Evolutionary conservation across 2,329 filamentous ascomycete genomes (phyloP).

Genomic region (Trichoderma asperellum): DNA sequence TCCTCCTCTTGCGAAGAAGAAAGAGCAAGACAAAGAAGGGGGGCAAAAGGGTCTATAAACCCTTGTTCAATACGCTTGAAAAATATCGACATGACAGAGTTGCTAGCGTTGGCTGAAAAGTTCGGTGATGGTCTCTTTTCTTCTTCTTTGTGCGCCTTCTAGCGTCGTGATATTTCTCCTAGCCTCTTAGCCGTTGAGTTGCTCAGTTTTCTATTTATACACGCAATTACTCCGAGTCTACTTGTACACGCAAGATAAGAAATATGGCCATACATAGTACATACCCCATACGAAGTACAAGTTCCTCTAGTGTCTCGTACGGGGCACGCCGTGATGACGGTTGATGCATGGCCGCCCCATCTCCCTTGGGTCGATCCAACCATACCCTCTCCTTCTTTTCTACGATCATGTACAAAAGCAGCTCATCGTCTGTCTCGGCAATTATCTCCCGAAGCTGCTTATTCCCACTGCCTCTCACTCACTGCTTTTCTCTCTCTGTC

Average conservation of each 20-base stretch:
- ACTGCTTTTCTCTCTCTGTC: background rate
- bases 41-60: background rate
- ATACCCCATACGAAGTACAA: background rate
- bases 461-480: background rate
- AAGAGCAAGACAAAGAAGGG: background rate
- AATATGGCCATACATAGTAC: background rate
- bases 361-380: background rate
- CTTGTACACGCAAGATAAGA: background rate
- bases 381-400: background rate
- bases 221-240: background rate
- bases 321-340: background rate
- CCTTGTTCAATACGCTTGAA: slow-evolving; percentile 5
- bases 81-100: slow-evolving; percentile 11
- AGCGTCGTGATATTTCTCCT: slow-evolving; percentile 2
- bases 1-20: background rate
- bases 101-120: slow-evolving; percentile 8
- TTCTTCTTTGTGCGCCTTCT: background rate
- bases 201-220: slow-evolving; percentile 14
- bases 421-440: background rate
- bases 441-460: background rate
- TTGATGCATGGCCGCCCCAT: background rate
- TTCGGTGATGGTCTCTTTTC: background rate
- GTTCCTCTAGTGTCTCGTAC: background rate
- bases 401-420: background rate
- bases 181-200: background rate